Evolutionary conservation across 192 early-diverging fungal species (phyloP), one percentile per base, ranked within the genome.

Genomic region (Backusella circina): DNA sequence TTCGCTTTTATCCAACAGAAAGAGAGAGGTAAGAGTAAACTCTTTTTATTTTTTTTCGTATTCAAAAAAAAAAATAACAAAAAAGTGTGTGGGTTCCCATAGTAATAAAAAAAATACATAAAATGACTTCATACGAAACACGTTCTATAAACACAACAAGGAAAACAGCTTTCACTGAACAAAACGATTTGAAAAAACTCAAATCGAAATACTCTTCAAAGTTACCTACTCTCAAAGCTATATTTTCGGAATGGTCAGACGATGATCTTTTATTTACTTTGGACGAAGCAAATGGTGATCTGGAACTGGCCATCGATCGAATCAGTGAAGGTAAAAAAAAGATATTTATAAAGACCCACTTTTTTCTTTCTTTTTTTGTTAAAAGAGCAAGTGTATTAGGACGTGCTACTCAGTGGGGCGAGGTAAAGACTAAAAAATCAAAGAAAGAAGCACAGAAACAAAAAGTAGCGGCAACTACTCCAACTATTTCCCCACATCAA

Each of bases 241-340:
- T 95, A 78, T 94, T 93, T 76, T 82, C 90, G 64, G 92, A 92
- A 71, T 99, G 96, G 96, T 84, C 93, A 83, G 94, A 98, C 80
- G 90, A 89, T 75, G 97, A 99, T 85, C 88, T 99, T 72, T 80
- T 96, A 57, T 93, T 89, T 54, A 89, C 89, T 37, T 82, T 99
- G 73, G 89, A 94, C 80, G 97, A 99, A 75, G 92, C 92, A 57
- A 80, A 89, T 67, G 96, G 96, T 35, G 95, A 97, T 78, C 82
- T 97, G 51, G 93, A 96, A 37, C 74, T 88, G 26, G 89, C 96
- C 65, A 88, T 93, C 79, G 86, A 79, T 65, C 86, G 95, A 72
- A 98, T 99, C 75, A 87, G 87, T 73, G 94, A 96, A 84, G 91
- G 92, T 91, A 73, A 75, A 23, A 64, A 23, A 15, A 32, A 23